Base-by-base conservation (phyloP, 73 alveolate species). In the Paramecium sexaurelia region DNA sequence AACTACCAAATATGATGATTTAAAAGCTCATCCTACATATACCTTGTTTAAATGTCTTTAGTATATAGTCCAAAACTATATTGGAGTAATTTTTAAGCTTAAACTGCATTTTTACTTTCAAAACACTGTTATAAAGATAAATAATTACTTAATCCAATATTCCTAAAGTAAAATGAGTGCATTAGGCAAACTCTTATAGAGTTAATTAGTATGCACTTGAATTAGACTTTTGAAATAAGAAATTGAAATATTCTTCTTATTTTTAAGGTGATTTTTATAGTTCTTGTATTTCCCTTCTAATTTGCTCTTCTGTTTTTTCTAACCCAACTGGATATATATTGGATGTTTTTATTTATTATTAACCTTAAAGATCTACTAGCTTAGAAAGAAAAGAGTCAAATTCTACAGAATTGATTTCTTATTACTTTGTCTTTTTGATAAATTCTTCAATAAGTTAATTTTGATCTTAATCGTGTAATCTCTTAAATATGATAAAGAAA, bases 1-100 rank as follows among this genome's bases (percentile, higher is more conserved):
- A 19, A 45, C 8, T 78, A 33, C 90, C 90, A 78, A 6, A 78
- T 39, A 17, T 37, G 20, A 78, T 78, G 90, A 43, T 78, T 78
- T n/a, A 45, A 24, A 22, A 78, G 40, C 90, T 41, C 41, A 15
- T 78, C 90, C 13, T 78, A 43, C 71, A 78, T 22, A 78, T 78
- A 78, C 41, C 71, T 37, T 19, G 90, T 78, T 78, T 78, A 24
- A 7, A 1, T 36, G 41, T 78, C 90, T 15, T 39, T 78, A 19
- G 90, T 78, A 24, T 13, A 43, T 24, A 78, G 19, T 41, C 68
- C 90, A 78, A 78, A 78, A 17, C 90, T 78, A 78, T n/a, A 78
- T 20, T 78, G 3, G 5, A 78, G 43, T 19, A 78, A 40, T 8
- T 43, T 7, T 5, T 43, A 11, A 20, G 55, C 55, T 17, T 41